Evolutionary conservation across 257 asterid species (phyloP), one percentile per base, ranked within the genome.

Genomic region (Galeopsis tetrahit): DNA sequence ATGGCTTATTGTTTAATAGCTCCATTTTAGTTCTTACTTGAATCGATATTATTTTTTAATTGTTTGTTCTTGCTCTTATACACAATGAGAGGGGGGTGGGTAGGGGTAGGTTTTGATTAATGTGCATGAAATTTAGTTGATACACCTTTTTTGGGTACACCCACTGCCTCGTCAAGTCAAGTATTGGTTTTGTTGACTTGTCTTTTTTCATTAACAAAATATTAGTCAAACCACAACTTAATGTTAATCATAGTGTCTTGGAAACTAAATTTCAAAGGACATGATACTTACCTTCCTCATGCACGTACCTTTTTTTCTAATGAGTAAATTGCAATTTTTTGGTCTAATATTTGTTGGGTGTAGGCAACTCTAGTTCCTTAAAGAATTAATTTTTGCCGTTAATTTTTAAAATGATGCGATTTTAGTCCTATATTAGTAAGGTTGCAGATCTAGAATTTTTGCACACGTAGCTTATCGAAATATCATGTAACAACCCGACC

Each of bases 101-200:
- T 7, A 17, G 42, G 79, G 33, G 82, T 69, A 21, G 28, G 28
- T 21, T 21, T 21, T 21, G 28, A 68, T 72, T 71, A 69, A 43
- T 70, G 74, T 78, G 34, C 6, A 62, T 48, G 70, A 74, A 70
- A 68, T 78, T 76, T 84, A 66, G 85, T 85, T 84, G 84, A 82
- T 21, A 81, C 85, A 35, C 82, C 44, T 71, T 58, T 13, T 48
- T 38, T 86, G 70, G 90, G 76, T 87, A 81, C 88, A 90, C 87
- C 95, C 88, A 83, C 91, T 84, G 75, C 68, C 64, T 57, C 46
- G 71, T 21, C 28, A 21, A 21, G 28, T 78, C 79, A 72, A 70
- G 65, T 74, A 71, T 80, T 78, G 70, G 65, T 82, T 85, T 89
- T 63, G 36, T 70, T 80, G 72, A 33, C 52, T 84, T 79, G 87